Evolutionary conservation across 805 yeast genomes (phyloP).

Genomic region (Vanderwaltozyma yarrowii): DNA sequence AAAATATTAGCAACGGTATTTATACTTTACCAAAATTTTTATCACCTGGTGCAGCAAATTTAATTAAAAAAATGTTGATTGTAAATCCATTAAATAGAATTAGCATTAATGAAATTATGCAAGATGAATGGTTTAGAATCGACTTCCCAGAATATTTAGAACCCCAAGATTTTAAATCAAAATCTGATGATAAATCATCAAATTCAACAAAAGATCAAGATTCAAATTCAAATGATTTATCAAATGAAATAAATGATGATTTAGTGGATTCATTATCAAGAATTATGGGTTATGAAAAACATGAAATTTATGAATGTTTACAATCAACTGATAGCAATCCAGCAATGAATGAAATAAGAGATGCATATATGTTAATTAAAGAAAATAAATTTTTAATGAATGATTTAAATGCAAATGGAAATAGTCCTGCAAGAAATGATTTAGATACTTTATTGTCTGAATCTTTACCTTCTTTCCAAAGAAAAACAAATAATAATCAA

Average conservation of each 20-base stretch:
- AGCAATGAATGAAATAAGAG: slow-evolving; percentile 63
- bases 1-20: slow-evolving; percentile 86
- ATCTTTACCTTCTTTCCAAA: slow-evolving; percentile 45
- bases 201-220: neutral
- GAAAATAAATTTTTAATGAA: slow-evolving; percentile 66
- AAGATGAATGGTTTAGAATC: slow-evolving; percentile 86
- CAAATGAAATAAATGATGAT: slow-evolving; percentile 47
- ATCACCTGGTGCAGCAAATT: slow-evolving; percentile 73
- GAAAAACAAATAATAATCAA: slow-evolving; percentile 7
- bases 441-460: slow-evolving; percentile 50
- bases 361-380: slow-evolving; percentile 73
- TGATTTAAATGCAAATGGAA: slow-evolving; percentile 44
- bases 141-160: slow-evolving; percentile 71
- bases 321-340: slow-evolving; percentile 37
- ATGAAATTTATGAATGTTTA: slow-evolving; percentile 69
- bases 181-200: slow-evolving; percentile 2
- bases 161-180: slow-evolving; percentile 32
- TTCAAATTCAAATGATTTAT: slow-evolving; percentile 1
- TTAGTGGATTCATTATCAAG: slow-evolving; percentile 63
- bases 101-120: slow-evolving; percentile 83
- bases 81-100: slow-evolving; percentile 92
- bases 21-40: slow-evolving; percentile 82
- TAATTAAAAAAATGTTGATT: slow-evolving; percentile 82
- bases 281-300: slow-evolving; percentile 84
- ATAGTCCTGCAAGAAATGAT: slow-evolving; percentile 36